Conservation (phyloP, 495 filamentous ascomycete genomes). For the Penicillium argentinense region DNA sequence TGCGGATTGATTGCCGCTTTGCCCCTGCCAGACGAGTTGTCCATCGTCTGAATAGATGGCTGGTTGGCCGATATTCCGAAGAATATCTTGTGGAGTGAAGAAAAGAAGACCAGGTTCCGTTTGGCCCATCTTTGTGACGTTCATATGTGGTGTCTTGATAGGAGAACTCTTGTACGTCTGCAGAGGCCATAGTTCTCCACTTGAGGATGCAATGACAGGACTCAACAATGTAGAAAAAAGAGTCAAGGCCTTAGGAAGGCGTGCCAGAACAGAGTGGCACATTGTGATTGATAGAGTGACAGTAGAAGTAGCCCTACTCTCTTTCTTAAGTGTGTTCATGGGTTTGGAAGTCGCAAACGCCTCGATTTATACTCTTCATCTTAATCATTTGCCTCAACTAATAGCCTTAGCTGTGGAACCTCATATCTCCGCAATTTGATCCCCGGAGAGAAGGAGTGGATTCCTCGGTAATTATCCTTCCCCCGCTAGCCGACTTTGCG, state of each 20-base stretch:
- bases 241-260: background rate
- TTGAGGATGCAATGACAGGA: background rate
- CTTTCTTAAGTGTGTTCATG: too few relatives aligned
- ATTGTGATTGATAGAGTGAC: background rate
- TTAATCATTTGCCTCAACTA: too few relatives aligned
- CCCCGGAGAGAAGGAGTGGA: background rate
- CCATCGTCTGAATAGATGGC: slow-evolving; percentile 30
- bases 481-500: background rate
- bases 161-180: slow-evolving; percentile 20
- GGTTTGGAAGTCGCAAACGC: too few relatives aligned
- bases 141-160: slow-evolving; percentile 22
- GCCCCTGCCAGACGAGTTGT: slow-evolving; percentile 28
- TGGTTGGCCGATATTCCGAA: slow-evolving; percentile 9
- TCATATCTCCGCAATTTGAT: background rate
- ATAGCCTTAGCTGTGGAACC: too few relatives aligned
- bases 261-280: background rate
- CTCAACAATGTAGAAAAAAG: background rate
- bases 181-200: slow-evolving; percentile 13
- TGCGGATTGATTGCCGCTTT: slow-evolving; percentile 13
- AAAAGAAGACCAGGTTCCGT: slow-evolving; percentile 28
- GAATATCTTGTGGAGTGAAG: slow-evolving; percentile 15
- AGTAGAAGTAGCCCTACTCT: background rate
- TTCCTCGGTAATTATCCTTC: background rate
- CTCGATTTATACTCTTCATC: slow-evolving; percentile 1
- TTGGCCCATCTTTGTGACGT: slow-evolving; percentile 28